Evolutionary conservation across 2,329 filamentous ascomycete genomes (phyloP), one percentile per base, ranked within the genome.

Genomic region (Endoconidiophora laricicola): DNA sequence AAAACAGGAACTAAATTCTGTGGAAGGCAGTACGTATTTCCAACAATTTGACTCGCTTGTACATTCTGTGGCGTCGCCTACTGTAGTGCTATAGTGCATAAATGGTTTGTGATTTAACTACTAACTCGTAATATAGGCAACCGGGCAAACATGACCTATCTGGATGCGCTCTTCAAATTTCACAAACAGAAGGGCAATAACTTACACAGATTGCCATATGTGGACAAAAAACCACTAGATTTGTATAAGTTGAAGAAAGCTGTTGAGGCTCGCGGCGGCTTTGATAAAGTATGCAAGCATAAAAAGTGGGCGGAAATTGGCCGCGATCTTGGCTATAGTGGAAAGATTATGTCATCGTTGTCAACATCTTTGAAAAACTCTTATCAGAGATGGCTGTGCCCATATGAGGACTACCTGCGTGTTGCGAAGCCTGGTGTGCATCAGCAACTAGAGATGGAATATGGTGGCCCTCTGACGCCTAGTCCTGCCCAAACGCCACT

Each of bases 221-320:
- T 98, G 53, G 91, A 98, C 66, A 98, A 98, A 68, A 87, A 94
- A 52, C 91, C 91, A 0, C 74, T 98, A 46, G 91, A 98, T 61
- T 71, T 98, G 14, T 98, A 94, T 67, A 86, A 90, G 58, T 70
- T 98, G 53, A 96, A 96, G 65, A 96, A 96, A 62, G 90, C 90
- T 1, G 91, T 98, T 36, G 91, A 96, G 62, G 82, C 86, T 26
- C 79, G 91, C 55, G 91, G 91, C 44, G 91, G 91, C 2, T 98
- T 98, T 58, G 88, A 95, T 50, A 85, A 85, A 60, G 91, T 98
- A 42, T 98, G 91, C 73, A 95, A 94, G 65, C 74, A 82, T 50
- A 98, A 98, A 68, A 96, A 96, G 68, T 98, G 91, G 91, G 91
- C 91, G 14, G 91, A 98, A 64, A 96, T 98, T 58, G 91, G 91